A percentile compares a stretch with the other conserved stretches of the same genome.
These are phyloP conservation scores for Xylariomycetidae sp. DNA, from an alignment of 2,329 filamentous ascomycete species.

Conservation along the genomic window DNA sequence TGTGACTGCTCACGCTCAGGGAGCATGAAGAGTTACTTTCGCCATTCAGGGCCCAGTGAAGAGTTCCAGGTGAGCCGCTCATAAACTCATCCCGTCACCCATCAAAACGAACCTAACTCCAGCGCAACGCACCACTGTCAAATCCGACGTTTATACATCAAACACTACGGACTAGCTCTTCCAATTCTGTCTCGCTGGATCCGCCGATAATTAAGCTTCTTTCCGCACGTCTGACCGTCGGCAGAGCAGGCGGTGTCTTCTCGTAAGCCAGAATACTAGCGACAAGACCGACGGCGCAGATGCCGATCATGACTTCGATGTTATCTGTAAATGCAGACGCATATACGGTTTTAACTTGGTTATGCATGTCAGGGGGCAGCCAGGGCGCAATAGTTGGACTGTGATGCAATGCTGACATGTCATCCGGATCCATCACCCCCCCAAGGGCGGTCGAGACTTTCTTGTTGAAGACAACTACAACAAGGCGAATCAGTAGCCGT, in stretches of 20 bases:
- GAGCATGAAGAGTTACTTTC: too few relatives aligned
- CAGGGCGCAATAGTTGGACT: conserved; percentile 36
- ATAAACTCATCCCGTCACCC: too few relatives aligned
- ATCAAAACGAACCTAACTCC: too few relatives aligned
- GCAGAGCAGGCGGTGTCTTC: conserved; percentile 31
- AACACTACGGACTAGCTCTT: too few relatives aligned
- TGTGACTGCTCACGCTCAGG: too few relatives aligned
- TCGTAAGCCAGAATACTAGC: conserved; percentile 42
- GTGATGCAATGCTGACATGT: conserved; percentile 39
- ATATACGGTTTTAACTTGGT: conserved; percentile 37
- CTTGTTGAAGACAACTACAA: conserved; percentile 52
- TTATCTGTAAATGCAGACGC: conserved; percentile 41
- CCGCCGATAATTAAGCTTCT: conserved; percentile 17
- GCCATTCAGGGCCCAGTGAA: too few relatives aligned
- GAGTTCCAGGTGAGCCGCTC: too few relatives aligned
- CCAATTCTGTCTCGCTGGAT: conserved; percentile 27
- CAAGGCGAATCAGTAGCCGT: too few relatives aligned
- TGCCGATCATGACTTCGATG: conserved; percentile 41
- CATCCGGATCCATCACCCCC: conserved; percentile 27
- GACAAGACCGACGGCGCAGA: conserved; percentile 38
- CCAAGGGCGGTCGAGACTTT: conserved; percentile 35
- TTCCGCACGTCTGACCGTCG: conserved; percentile 19
- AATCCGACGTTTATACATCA: too few relatives aligned
- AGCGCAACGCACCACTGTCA: too few relatives aligned
- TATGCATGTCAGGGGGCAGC: conserved; percentile 28